Evolutionary conservation across 495 filamentous ascomycete genomes (phyloP), one percentile per base, ranked within the genome.

Genomic region (Trichoderma erinaceum): DNA sequence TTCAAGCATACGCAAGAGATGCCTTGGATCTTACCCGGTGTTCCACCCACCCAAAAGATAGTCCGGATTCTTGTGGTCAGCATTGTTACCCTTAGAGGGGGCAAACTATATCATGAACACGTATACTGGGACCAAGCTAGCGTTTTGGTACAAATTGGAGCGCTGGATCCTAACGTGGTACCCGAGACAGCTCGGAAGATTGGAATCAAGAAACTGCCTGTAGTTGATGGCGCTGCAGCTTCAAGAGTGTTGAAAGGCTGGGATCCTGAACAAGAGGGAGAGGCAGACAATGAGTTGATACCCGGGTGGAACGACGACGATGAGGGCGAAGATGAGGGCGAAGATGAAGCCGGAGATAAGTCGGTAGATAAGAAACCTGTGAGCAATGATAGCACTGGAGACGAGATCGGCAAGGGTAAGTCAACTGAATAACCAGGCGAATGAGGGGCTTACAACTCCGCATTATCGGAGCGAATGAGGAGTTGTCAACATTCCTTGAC

Each of bases 61-160:
- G 73, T 78, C 66, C 74, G 76, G 66, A 25, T 78, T 18, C 50
- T 73, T 25, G 50, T 75, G 29, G 71, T 78, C 11, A 78, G 73
- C 67, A 73, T 78, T 61, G 87, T 90, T 4, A 82, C 83, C 43
- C 70, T 91, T 66, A 79, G 88, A 4, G 88, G 80, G 0, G 88
- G 86, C 41, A 71, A 71, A 63, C 65, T 72, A 2, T 70, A 69
- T 29, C 71, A 72, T 27, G 73, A 71, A 72, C 86, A 91, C 69
- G 80, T 90, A 11, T 92, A 92, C 73, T 93, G 90, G 89, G 90
- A 92, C 70, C 90, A 92, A 72, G 90, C 90, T 4, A 88, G 83
- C 48, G 90, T 93, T 12, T 71, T 93, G 1, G 83, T 89, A n/a
- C 90, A 92, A 74, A 77, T 88, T 0, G 88, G 89, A 0, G 73